phyloP scores from a whole-genome alignment of 1,139 yeast genomes.

The Protomyces arabidopsidicola region DNA sequence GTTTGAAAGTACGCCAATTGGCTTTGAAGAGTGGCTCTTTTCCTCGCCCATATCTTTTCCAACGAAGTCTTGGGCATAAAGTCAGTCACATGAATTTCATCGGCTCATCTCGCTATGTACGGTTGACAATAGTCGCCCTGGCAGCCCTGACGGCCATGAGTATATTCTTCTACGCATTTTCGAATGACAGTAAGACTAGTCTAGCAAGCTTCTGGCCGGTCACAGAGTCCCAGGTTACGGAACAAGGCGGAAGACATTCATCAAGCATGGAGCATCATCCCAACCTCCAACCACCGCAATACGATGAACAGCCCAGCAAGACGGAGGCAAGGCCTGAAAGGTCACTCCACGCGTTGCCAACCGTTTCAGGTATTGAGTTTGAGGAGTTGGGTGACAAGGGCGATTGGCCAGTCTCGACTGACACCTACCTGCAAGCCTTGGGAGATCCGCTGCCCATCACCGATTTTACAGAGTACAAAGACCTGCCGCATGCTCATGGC shows the following conservation, averaged over 20 bases:
- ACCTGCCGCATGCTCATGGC: slow-evolving; percentile 2
- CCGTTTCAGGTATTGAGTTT: neutral
- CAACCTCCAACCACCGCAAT: too few relatives aligned
- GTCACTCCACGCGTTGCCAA: neutral
- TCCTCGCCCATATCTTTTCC: too few relatives aligned
- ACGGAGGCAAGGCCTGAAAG: too few relatives aligned
- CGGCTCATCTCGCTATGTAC: neutral
- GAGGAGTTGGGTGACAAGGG: neutral
- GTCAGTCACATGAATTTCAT: neutral
- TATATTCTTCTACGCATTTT: neutral
- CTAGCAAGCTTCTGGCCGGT: neutral
- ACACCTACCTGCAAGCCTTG: neutral
- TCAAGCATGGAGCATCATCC: too few relatives aligned
- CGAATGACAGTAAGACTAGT: neutral
- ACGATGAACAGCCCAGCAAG: too few relatives aligned
- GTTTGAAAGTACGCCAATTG: too few relatives aligned
- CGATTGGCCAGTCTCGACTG: neutral
- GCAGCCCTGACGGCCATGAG: neutral
- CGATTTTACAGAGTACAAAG: neutral
- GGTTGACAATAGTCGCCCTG: neutral
- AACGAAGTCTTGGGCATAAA: too few relatives aligned
- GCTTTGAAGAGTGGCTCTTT: too few relatives aligned
- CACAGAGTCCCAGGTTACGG: too few relatives aligned
- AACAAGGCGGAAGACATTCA: too few relatives aligned
- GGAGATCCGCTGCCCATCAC: slow-evolving; percentile 6